Conservation (phyloP, 345 rosid species). For the Xanthoceras sorbifolium region DNA sequence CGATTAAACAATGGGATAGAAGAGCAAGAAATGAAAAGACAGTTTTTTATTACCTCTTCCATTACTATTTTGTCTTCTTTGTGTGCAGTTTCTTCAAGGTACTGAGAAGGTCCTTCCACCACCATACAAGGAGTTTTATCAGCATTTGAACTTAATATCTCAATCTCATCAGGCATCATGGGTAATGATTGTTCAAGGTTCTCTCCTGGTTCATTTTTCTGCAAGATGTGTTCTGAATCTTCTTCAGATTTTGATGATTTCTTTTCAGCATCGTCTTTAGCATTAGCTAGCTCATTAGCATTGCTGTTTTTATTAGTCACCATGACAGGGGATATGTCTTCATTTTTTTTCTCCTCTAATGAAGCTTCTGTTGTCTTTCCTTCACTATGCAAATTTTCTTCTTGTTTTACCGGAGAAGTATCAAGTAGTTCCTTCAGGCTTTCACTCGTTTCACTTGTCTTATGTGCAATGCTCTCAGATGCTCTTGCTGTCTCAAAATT, state of each 20-base stretch:
- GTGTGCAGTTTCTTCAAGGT: constrained; percentile 10
- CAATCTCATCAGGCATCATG: not conserved
- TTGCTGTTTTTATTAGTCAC: not conserved
- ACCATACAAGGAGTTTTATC: not conserved
- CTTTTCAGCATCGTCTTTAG: not conserved
- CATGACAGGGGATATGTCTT: not conserved
- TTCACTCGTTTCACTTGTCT: constrained; percentile 15
- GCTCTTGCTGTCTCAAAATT: constrained; percentile 6
- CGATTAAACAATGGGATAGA: not conserved
- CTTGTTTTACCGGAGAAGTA: constrained; percentile 11
- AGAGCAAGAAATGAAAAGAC: too few species aligned
- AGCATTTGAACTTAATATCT: not conserved
- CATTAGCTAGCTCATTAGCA: not conserved
- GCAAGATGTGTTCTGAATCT: not conserved
- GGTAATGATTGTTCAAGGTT: constrained; percentile 6
- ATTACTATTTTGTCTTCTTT: constrained; percentile 8
- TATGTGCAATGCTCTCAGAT: constrained; percentile 19
- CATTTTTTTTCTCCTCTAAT: not conserved
- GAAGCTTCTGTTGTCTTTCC: not conserved
- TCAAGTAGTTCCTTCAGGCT: not conserved
- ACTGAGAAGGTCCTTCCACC: constrained; percentile 9
- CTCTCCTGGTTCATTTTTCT: constrained; percentile 5
- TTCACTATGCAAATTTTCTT: not conserved
- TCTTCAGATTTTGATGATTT: constrained; percentile 12
- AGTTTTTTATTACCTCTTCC: constrained; percentile 25